Evolutionary conservation across 768 basidiomycete species (phyloP), one percentile per base, ranked within the genome.

Genomic region (Rickenella mellea): DNA sequence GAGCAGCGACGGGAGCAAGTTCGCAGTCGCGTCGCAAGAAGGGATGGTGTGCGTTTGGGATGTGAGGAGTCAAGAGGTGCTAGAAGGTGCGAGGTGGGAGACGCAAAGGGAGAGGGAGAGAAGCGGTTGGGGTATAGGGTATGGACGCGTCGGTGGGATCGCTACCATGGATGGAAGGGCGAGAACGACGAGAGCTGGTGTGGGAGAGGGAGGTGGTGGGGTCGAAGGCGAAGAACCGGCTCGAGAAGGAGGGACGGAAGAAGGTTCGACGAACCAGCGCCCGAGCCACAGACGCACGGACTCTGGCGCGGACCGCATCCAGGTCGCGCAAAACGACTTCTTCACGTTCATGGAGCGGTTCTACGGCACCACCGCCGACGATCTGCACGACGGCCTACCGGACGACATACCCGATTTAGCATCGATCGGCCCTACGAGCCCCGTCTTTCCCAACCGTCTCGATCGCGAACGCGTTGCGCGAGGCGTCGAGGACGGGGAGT

Each of bases 31-130:
- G 9, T 81, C 81, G 22, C 88, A 91, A 53, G 85, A 86, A 52
- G 85, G 85, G 6, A 68, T 79, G 11, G 78, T 88, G 3, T 82
- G 76, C 1, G 79, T 88, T 7, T 89, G 85, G 84, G 85, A 89
- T 55, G 83, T 87, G 32, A 69, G 87, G 48, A 83, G 79, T 45
- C 69, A 75, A 26, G 77, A 75, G 51, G 80, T 81, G 8, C 53
- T 87, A 49, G 82, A 80, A 51, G 73, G 81, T 6, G 78, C 78
- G 45, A 70, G 79, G 50, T 83, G 81, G 14, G 61, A 69, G 46
- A 63, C 64, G 52, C 52, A 51, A 15, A 54, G 69, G 30, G 12
- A 50, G 12, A 50, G 62, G 17, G 37, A 22, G 17, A 4, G 49
- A 32, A 19, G 40, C 30, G 1, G 43, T 49, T 2, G 60, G 54